These are phyloP conservation scores for Tanozyma kutaoensis DNA, from an alignment of 805 yeast genomes.

Conservation along the genomic window DNA sequence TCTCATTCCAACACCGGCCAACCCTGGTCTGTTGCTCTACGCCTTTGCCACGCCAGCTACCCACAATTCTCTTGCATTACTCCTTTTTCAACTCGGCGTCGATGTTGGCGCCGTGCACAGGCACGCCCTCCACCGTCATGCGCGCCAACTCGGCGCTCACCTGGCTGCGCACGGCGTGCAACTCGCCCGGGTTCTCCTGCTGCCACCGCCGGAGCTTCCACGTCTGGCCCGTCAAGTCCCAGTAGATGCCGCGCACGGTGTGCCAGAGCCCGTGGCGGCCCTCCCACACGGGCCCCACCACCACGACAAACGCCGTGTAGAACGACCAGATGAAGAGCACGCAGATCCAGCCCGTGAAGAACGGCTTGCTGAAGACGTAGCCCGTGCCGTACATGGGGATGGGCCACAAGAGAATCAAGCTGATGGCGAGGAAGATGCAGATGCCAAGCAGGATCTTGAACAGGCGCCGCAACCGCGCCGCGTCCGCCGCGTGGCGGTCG, in stretches of 20 bases:
- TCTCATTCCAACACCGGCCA: too few relatives aligned
- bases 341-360: slow-evolving; percentile 83
- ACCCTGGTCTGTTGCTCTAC: too few relatives aligned
- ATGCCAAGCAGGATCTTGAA: slow-evolving; percentile 48
- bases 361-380: slow-evolving; percentile 60
- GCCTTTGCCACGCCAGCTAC: too few relatives aligned
- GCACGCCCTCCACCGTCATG: slow-evolving; percentile 4
- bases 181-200: slow-evolving; percentile 51
- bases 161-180: slow-evolving; percentile 65
- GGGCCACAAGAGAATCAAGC: slow-evolving; percentile 72
- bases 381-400: slow-evolving; percentile 86
- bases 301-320: slow-evolving; percentile 47
- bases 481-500: slow-evolving; percentile 30
- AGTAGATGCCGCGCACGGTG: slow-evolving; percentile 64
- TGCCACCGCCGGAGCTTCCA: slow-evolving; percentile 71
- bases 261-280: slow-evolving; percentile 56
- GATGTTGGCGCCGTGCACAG: slow-evolving; percentile 3
- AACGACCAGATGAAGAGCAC: slow-evolving; percentile 78
- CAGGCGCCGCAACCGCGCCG: slow-evolving; percentile 36
- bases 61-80: too few relatives aligned
- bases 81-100: slow-evolving; percentile 5
- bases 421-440: slow-evolving; percentile 47
- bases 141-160: slow-evolving; percentile 17
- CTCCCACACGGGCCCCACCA: slow-evolving; percentile 60
- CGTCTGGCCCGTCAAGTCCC: slow-evolving; percentile 74